These are phyloP conservation scores for Dictyostelium firmibasis DNA, from an alignment of 78 protist species.

Conservation along the genomic window DNA sequence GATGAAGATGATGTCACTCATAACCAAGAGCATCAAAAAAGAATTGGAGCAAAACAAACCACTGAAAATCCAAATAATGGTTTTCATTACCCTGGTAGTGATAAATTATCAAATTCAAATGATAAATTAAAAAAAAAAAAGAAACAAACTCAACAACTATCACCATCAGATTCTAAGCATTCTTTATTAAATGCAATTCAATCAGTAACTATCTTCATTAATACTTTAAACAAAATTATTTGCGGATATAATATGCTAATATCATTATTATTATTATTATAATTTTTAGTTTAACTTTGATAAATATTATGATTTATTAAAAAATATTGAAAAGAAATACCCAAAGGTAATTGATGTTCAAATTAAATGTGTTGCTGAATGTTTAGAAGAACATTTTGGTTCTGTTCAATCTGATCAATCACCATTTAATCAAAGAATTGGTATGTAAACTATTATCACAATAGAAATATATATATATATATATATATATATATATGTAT, in stretches of 20 bases:
- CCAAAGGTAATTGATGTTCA: conserved; percentile 40
- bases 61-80: conserved; percentile 16
- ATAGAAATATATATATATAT: too few species aligned
- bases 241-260: not conserved
- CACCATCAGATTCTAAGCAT: not conserved
- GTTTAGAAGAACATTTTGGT: conserved; percentile 59
- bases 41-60: not conserved
- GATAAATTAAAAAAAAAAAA: not conserved
- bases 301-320: conserved; percentile 23
- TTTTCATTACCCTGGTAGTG: not conserved
- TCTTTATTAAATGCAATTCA: not conserved
- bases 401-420: not conserved
- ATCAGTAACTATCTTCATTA: not conserved
- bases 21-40: not conserved
- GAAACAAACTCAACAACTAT: not conserved
- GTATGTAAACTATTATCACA: not conserved
- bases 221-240: not conserved
- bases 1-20: conserved; percentile 34
- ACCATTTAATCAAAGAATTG: not conserved
- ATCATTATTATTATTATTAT: not conserved
- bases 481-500: too few species aligned
- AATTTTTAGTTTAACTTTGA: conserved; percentile 15
- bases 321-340: conserved; percentile 23
- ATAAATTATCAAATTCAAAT: not conserved
- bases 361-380: conserved; percentile 42